phyloP scores from a whole-genome alignment of 164 flowering plant genomes.

The Litsea cubeba region DNA sequence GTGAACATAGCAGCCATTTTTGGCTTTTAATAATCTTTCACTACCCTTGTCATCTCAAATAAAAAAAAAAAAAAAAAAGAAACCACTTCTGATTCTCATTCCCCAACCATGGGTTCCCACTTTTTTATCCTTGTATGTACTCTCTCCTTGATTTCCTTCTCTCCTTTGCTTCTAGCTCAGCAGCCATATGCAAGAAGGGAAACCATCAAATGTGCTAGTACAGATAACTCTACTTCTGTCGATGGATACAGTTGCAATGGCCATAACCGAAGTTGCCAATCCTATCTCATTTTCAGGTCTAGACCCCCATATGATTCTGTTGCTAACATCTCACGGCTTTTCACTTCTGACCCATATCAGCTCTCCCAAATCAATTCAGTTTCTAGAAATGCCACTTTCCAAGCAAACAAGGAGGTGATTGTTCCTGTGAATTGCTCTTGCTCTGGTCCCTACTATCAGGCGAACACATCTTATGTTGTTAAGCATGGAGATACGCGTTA shows the following conservation, averaged over 20 bases:
- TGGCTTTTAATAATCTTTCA: too few species aligned
- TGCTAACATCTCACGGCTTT: conserved; percentile 31
- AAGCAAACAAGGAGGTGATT: conserved; percentile 27
- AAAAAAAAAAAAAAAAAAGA: too few species aligned
- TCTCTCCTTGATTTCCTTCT: background rate
- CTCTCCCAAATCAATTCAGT: conserved; percentile 42
- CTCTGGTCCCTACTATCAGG: conserved; percentile 41
- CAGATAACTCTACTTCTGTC: conserved; percentile 22
- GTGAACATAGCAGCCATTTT: too few species aligned
- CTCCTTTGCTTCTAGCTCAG: conserved; percentile 24
- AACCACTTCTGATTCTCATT: too few species aligned
- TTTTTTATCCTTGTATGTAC: background rate
- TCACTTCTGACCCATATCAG: conserved; percentile 19
- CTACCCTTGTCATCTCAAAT: too few species aligned
- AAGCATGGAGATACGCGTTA: conserved; percentile 28
- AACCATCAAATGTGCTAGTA: conserved; percentile 40
- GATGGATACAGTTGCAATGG: conserved; percentile 51
- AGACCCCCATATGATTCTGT: conserved; percentile 35
- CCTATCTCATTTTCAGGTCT: conserved; percentile 59
- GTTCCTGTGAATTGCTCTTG: conserved; percentile 66
- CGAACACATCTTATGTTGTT: conserved; percentile 39
- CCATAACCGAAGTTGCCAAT: conserved; percentile 27
- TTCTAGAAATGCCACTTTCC: conserved; percentile 29
- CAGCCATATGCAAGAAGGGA: conserved; percentile 33
- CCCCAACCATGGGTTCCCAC: background rate